Conservation (phyloP, 2,329 filamentous ascomycete species). For the Myriosclerotinia curreyana region DNA sequence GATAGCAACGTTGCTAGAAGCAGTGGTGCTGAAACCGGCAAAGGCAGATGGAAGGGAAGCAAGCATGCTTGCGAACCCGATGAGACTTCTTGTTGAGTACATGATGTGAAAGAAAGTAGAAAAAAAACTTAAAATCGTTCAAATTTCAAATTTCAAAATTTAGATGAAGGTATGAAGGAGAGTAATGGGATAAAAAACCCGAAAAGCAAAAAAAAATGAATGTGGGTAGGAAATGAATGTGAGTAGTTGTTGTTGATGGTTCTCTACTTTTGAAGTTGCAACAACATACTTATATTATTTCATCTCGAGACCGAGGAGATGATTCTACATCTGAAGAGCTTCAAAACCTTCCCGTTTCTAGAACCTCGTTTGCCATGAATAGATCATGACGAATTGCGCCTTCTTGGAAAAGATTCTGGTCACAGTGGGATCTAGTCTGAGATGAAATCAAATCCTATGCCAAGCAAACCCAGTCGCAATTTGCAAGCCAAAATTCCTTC, state of each 20-base stretch:
- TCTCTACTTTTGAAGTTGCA: not conserved
- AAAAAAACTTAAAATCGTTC: constrained; percentile 6
- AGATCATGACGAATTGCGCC: constrained; percentile 10
- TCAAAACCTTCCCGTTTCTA: not conserved
- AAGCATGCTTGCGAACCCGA: constrained; percentile 18
- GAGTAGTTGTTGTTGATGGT: constrained; percentile 22
- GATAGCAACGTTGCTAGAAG: constrained; percentile 54
- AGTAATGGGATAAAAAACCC: constrained; percentile 21
- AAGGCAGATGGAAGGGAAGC: constrained; percentile 37
- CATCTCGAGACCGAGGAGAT: not conserved
- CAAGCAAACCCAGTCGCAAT: constrained; percentile 3
- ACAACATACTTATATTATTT: constrained; percentile 19
- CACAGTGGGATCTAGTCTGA: constrained; percentile 14
- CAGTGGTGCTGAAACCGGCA: constrained; percentile 44
- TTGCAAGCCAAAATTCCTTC: constrained; percentile 10
- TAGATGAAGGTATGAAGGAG: constrained; percentile 20
- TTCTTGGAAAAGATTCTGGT: constrained; percentile 10
- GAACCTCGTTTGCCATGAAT: constrained; percentile 13
- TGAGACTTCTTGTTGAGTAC: constrained; percentile 20
- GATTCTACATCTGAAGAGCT: not conserved
- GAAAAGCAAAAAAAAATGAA: constrained; percentile 18
- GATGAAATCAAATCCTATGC: constrained; percentile 17
- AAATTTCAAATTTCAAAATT: not conserved
- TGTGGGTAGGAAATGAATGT: constrained; percentile 20
- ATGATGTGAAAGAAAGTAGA: constrained; percentile 20